Evolutionary conservation across 331 rosid genomes (phyloP).

Genomic region (Acacia concinna): DNA sequence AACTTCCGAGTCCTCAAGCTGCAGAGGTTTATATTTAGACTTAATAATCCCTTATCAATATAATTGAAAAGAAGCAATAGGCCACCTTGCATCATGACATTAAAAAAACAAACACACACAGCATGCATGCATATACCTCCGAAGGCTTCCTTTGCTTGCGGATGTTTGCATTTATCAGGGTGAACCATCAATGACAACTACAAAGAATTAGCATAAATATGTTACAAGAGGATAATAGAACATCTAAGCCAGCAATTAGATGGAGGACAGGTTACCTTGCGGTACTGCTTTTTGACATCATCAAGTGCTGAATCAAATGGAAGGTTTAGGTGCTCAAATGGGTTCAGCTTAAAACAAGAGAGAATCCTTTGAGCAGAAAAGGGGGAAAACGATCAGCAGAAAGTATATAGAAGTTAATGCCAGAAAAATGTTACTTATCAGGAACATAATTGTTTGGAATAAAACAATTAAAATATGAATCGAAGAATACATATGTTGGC

Average conservation of each 20-base stretch:
- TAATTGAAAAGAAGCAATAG: slow-evolving; percentile 7
- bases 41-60: slow-evolving; percentile 1
- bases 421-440: slow-evolving; percentile 1
- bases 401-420: neutral
- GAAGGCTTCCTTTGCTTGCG: slow-evolving; percentile 96
- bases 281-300: slow-evolving; percentile 85
- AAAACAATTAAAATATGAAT: slow-evolving; percentile 16
- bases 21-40: slow-evolving; percentile 12
- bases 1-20: neutral
- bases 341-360: slow-evolving; percentile 91
- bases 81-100: neutral
- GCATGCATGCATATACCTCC: slow-evolving; percentile 59
- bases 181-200: slow-evolving; percentile 93
- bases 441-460: neutral
- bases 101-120: slow-evolving; percentile 10
- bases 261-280: slow-evolving; percentile 64
- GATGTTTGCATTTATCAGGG: slow-evolving; percentile 99
- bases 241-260: slow-evolving; percentile 5
- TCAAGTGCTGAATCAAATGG: slow-evolving; percentile 72
- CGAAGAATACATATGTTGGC: neutral
- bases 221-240: slow-evolving; percentile 23
- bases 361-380: slow-evolving; percentile 61
- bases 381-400: slow-evolving; percentile 27
- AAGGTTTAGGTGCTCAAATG: slow-evolving; percentile 73
- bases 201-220: slow-evolving; percentile 31